Evolutionary conservation across 2,329 filamentous ascomycete genomes (phyloP).

Genomic region (Monilinia polystroma): DNA sequence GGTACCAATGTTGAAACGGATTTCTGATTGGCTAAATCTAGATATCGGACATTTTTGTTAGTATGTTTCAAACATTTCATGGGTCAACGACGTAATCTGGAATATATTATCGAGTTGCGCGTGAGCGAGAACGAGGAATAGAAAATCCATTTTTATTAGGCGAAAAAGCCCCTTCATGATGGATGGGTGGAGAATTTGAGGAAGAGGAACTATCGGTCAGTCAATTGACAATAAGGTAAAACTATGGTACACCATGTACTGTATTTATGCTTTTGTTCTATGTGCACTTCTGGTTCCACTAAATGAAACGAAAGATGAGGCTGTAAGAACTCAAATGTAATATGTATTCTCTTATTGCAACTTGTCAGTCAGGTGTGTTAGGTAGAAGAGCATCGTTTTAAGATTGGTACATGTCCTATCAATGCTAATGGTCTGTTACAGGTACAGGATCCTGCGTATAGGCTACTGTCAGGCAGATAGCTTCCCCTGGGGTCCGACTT

Average conservation of each 20-base stretch:
- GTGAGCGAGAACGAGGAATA: background rate
- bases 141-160: background rate
- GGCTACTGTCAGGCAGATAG: background rate
- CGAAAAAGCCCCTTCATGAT: background rate
- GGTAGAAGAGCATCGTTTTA: background rate
- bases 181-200: background rate
- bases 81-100: background rate
- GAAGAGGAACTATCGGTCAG: background rate
- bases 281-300: background rate
- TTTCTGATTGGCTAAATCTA: background rate
- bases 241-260: too few species aligned
- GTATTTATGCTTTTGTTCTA: background rate
- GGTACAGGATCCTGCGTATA: conserved; percentile 11
- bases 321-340: too few species aligned
- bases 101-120: background rate
- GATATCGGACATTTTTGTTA: background rate
- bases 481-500: background rate
- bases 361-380: too few species aligned
- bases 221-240: too few species aligned
- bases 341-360: too few species aligned
- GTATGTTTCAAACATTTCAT: conserved; percentile 5
- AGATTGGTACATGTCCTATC: background rate
- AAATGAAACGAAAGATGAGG: background rate
- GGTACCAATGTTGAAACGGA: background rate
- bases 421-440: conserved; percentile 1